Evolutionary conservation across 257 asterid species (phyloP), one percentile per base, ranked within the genome.

Genomic region (Anisodus tanguticus): DNA sequence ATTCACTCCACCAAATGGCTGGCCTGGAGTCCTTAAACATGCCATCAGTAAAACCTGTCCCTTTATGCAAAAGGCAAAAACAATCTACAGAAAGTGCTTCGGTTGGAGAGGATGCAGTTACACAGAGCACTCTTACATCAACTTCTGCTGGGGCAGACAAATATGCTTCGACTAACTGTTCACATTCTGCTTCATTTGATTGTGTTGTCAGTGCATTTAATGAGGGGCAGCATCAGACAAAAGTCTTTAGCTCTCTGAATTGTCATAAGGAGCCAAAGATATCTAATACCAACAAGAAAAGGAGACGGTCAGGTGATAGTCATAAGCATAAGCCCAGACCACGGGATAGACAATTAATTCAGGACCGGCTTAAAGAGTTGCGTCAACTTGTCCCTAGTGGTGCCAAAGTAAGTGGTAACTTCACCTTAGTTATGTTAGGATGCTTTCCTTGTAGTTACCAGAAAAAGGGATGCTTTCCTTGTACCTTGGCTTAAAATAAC

Each of bases 331-430:
- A 87, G 89, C 86, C 94, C 80, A 93, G 93, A 87, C 99, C 99
- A 83, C 92, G 99, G 37, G 99, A 96, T 84, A 91, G 99, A 77
- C 99, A 96, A 85, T 89, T 94, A 92, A 93, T 96, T 84, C 98
- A 96, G 87, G 98, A 96, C 70, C 90, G 97, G 70, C 86, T 96
- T 88, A 94, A 94, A 91, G 98, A 93, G 89, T 92, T 96, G 78
- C 88, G 99, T 59, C 94, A 93, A 79, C 98, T 96, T 86, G 97
- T 96, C 86, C 99, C 99, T 13, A 86, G 87, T 87, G 92, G 94
- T 80, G 92, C 91, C 80, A 94, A 93, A 86, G 99, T 92, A 80
- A 85, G 89, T 84, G 83, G 26, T 76, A 49, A 49, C 77, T 85
- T 79, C 59, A 9, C 60, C 69, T 6, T 66, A 11, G 7, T 57